These are phyloP conservation scores for Pistacia integerrima DNA, from an alignment of 345 rosid species.

Conservation along the genomic window DNA sequence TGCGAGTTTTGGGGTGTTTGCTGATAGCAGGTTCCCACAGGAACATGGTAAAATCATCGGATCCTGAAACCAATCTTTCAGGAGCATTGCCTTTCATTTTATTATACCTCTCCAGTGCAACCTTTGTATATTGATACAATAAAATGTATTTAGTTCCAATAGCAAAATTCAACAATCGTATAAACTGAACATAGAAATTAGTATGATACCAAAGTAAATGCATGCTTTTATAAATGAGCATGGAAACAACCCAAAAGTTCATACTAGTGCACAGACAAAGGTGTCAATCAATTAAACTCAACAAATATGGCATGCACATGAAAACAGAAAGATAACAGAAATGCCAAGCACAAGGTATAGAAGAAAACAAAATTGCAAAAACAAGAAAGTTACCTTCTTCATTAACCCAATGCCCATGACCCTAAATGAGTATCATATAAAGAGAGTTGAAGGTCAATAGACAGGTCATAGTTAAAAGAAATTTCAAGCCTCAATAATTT, in stretches of 20 bases:
- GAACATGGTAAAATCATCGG: constrained; percentile 95
- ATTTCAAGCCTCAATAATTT: background rate
- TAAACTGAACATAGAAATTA: too few relatives aligned
- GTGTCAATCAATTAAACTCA: too few relatives aligned
- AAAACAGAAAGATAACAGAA: constrained; percentile 14
- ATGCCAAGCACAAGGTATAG: constrained; percentile 10
- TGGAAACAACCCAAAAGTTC: background rate
- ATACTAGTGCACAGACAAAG: background rate
- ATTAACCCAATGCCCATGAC: constrained; percentile 98
- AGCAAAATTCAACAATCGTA: background rate
- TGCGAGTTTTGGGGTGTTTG: constrained; percentile 75
- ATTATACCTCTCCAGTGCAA: constrained; percentile 78
- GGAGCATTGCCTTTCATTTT: constrained; percentile 77
- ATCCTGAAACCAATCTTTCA: constrained; percentile 94
- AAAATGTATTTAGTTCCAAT: background rate
- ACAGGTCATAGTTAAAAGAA: constrained; percentile 1
- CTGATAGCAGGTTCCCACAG: constrained; percentile 91
- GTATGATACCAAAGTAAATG: background rate
- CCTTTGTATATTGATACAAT: constrained; percentile 40
- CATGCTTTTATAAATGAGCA: background rate
- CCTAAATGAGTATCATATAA: constrained; percentile 44
- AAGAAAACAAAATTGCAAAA: background rate
- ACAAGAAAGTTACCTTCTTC: constrained; percentile 59
- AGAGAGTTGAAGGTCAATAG: background rate
- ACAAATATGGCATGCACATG: background rate